Evolutionary conservation across 2,329 filamentous ascomycete species (phyloP).

Genomic region (Ophiocordyceps robertsii): DNA sequence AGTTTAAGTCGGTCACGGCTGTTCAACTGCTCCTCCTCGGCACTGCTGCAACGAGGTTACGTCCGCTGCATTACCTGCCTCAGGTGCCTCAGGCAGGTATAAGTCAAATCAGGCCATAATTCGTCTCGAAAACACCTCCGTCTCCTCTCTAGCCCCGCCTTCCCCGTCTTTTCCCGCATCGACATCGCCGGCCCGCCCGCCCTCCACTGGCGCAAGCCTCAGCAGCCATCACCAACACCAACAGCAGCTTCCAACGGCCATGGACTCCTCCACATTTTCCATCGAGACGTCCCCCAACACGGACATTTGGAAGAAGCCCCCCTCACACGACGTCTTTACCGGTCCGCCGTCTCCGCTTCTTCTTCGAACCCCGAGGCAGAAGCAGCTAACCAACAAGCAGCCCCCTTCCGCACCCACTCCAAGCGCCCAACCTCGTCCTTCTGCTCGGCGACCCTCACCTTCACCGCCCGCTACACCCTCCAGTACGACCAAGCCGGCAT

Average conservation of each 20-base stretch:
- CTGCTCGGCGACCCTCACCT: conserved; percentile 45
- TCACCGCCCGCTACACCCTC: conserved; percentile 42
- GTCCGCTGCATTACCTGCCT: neutral
- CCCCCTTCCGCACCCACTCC: conserved; percentile 17
- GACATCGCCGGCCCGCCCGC: no score
- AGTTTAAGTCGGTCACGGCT: no score
- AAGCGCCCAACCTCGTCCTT: conserved; percentile 40
- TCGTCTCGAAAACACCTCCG: neutral
- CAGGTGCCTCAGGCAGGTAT: no score
- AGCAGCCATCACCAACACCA: no score
- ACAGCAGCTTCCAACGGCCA: neutral
- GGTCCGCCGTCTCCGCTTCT: conserved; percentile 20
- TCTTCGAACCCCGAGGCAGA: neutral
- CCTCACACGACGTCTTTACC: conserved; percentile 50
- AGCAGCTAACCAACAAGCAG: conserved; percentile 6
- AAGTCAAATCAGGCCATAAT: neutral
- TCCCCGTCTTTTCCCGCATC: neutral
- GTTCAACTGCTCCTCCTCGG: no score
- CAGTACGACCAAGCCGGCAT: conserved; percentile 25
- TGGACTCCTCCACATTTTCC: conserved; percentile 22
- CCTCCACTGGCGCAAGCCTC: no score
- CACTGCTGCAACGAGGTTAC: no score
- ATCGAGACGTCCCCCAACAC: conserved; percentile 46
- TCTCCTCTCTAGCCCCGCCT: neutral
- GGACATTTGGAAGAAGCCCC: conserved; percentile 68